Conservation (phyloP, 352 stramenopile genomes). For the Pythium oligandrum region DNA sequence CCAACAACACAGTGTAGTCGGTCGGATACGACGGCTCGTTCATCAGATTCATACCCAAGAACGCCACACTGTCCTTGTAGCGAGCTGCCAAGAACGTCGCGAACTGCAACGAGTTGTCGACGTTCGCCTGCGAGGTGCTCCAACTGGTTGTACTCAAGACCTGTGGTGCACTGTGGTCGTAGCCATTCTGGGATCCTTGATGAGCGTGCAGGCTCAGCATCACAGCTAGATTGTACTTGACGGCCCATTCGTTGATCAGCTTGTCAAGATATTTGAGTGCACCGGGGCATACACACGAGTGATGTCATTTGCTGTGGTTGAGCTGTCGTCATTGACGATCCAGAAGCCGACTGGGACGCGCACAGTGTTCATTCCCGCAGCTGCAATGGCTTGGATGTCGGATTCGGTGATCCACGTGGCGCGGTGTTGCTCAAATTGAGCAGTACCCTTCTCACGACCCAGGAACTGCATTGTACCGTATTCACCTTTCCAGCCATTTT, state of each 20-base stretch:
- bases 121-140: slow-evolving; percentile 20
- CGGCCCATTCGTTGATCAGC: slow-evolving; percentile 45
- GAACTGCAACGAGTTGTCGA: slow-evolving; percentile 33
- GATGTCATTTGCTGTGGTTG: not conserved
- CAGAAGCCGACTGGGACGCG: slow-evolving; percentile 44
- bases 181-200: slow-evolving; percentile 51
- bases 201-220: slow-evolving; percentile 53
- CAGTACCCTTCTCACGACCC: slow-evolving; percentile 15
- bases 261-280: slow-evolving; percentile 46
- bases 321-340: slow-evolving; percentile 30
- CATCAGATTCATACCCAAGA: slow-evolving; percentile 47
- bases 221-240: slow-evolving; percentile 49
- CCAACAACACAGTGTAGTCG: slow-evolving; percentile 15
- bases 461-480: slow-evolving; percentile 17
- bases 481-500: slow-evolving; percentile 26
- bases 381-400: slow-evolving; percentile 38
- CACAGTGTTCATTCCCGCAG: slow-evolving; percentile 23
- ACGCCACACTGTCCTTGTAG: slow-evolving; percentile 39
- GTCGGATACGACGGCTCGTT: slow-evolving; percentile 36
- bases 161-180: slow-evolving; percentile 37
- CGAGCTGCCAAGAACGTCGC: slow-evolving; percentile 31
- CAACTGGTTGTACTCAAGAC: slow-evolving; percentile 13
- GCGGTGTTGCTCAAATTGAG: slow-evolving; percentile 42
- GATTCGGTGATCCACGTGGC: slow-evolving; percentile 43
- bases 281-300: slow-evolving; percentile 17